Percentiles rank a stretch among this genome's conserved stretches.
These are phyloP conservation scores for Hanseniaspora thailandica DNA, from an alignment of 805 yeast genomes.

Conservation along the genomic window DNA sequence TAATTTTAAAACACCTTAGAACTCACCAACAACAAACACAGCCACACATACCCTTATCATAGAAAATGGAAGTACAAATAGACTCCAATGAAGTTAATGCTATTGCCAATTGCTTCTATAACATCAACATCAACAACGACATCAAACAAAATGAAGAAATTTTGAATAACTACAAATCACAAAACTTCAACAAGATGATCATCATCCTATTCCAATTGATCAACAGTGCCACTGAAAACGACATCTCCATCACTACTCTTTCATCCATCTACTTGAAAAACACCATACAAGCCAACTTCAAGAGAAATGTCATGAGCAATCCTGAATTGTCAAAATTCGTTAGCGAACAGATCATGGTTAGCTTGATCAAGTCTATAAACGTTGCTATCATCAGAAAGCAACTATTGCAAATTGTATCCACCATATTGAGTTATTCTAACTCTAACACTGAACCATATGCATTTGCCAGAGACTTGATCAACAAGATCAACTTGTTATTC, in stretches of 20 bases:
- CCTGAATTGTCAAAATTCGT: not conserved
- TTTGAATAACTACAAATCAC: not conserved
- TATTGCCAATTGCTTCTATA: slow-evolving; percentile 12
- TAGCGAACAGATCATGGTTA: not conserved
- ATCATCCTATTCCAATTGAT: slow-evolving; percentile 5
- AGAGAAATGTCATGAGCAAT: not conserved
- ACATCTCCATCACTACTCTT: not conserved
- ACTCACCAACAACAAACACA: not conserved
- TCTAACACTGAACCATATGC: not conserved
- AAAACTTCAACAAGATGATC: slow-evolving; percentile 5
- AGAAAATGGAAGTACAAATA: not conserved
- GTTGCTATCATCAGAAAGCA: slow-evolving; percentile 16
- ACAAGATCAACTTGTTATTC: slow-evolving; percentile 5
- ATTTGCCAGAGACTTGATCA: not conserved
- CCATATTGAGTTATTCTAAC: slow-evolving; percentile 1
- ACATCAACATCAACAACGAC: slow-evolving; percentile 9
- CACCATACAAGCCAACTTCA: slow-evolving; percentile 36
- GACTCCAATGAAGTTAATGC: slow-evolving; percentile 6
- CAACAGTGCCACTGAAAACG: slow-evolving; percentile 1
- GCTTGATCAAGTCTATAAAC: slow-evolving; percentile 33
- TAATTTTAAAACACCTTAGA: not conserved
- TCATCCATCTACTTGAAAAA: slow-evolving; percentile 50
- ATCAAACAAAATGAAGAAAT: slow-evolving; percentile 9
- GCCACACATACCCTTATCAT: not conserved
- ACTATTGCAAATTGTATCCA: slow-evolving; percentile 4